These are phyloP conservation scores for Carex sylvatica DNA, from an alignment of 202 grass and related monocot genomes.

Conservation along the genomic window DNA sequence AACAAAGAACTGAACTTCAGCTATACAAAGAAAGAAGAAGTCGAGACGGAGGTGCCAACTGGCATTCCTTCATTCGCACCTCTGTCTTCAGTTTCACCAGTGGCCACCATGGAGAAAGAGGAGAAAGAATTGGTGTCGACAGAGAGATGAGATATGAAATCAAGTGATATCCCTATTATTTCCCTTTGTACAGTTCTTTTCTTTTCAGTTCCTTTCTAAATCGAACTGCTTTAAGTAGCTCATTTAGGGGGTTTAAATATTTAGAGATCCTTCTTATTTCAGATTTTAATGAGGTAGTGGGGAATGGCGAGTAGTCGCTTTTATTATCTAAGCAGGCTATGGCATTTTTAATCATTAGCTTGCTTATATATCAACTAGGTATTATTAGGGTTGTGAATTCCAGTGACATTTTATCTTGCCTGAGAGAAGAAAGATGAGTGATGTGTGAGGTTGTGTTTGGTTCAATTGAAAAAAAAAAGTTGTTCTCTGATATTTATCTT, in stretches of 20 bases:
- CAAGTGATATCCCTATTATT: constrained; percentile 22
- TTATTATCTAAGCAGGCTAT: constrained; percentile 11
- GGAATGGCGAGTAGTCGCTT: background rate
- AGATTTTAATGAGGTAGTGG: constrained; percentile 20
- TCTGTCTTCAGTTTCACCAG: constrained; percentile 11
- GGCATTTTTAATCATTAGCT: constrained; percentile 22
- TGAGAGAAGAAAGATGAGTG: background rate
- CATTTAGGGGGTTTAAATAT: background rate
- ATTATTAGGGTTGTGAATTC: background rate
- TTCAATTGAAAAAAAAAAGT: background rate
- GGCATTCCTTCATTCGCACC: constrained; percentile 32
- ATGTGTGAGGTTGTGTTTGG: background rate
- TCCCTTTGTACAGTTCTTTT: constrained; percentile 50
- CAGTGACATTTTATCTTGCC: background rate
- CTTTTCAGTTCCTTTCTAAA: constrained; percentile 17
- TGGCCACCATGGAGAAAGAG: constrained; percentile 31
- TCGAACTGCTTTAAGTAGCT: background rate
- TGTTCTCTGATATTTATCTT: background rate
- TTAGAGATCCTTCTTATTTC: constrained; percentile 10
- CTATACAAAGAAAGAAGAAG: constrained; percentile 53
- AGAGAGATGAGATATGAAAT: constrained; percentile 48
- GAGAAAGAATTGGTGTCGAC: constrained; percentile 56
- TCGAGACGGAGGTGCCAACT: constrained; percentile 27
- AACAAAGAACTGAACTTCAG: constrained; percentile 81
- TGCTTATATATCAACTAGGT: constrained; percentile 12